A percentile compares a stretch with the other conserved stretches of the same genome.
phyloP scores from a whole-genome alignment of 2,329 filamentous ascomycete genomes.

The Ceratocystis harringtonii region DNA sequence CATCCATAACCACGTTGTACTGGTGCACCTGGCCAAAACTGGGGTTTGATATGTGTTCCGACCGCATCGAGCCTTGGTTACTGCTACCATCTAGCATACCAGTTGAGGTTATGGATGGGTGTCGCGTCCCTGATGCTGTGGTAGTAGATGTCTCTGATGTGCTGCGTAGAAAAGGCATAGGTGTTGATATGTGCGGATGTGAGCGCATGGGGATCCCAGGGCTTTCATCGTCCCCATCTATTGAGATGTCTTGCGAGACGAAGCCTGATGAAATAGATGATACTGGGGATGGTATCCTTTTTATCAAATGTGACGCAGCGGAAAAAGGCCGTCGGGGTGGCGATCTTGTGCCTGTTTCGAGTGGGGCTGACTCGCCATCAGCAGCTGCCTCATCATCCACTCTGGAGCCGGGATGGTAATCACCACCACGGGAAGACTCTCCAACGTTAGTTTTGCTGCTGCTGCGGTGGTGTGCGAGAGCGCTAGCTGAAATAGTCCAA shows the following conservation, averaged over 20 bases:
- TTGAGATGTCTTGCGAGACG: constrained; percentile 12
- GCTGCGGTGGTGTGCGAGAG: neutral
- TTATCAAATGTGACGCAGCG: neutral
- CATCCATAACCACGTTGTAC: constrained; percentile 31
- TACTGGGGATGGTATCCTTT: neutral
- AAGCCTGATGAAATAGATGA: constrained; percentile 1
- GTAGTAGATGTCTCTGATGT: constrained; percentile 13
- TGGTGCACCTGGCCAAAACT: constrained; percentile 44
- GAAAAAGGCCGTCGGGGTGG: constrained; percentile 10
- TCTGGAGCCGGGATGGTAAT: constrained; percentile 15
- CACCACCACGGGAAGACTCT: constrained; percentile 30
- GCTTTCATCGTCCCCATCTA: constrained; percentile 16
- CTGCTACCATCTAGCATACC: constrained; percentile 32
- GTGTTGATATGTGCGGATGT: constrained; percentile 25
- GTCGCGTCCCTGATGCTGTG: constrained; percentile 34
- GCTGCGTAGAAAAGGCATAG: constrained; percentile 42
- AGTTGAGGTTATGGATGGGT: constrained; percentile 37
- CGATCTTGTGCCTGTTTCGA: neutral
- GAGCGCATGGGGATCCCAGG: constrained; percentile 18
- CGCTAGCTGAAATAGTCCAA: constrained; percentile 19
- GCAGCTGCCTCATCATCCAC: constrained; percentile 16
- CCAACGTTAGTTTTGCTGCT: constrained; percentile 26
- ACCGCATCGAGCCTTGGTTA: constrained; percentile 27
- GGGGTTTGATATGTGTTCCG: constrained; percentile 33
- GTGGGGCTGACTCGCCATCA: constrained; percentile 8